Base-by-base conservation (phyloP, 2,329 filamentous ascomycete species). In the Fusarium sp. region DNA sequence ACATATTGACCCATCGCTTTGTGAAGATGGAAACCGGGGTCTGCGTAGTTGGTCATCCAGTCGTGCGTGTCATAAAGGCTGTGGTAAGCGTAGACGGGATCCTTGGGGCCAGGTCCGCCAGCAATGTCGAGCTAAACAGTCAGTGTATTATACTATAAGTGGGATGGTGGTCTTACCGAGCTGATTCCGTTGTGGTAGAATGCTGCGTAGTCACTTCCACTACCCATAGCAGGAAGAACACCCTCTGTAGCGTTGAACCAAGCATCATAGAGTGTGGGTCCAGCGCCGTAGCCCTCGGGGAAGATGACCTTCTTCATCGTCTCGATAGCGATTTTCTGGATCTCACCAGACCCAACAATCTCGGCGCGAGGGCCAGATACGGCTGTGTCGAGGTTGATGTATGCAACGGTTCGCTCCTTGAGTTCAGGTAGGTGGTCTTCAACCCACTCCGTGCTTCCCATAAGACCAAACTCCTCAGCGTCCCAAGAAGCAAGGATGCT, bases 21-120 rank as follows among this genome's bases (percentile, higher is more conserved):
- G 69, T 87, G 85, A 2, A 82, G 80, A 47, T 79, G 74, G 73
- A 85, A 87, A 4, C 82, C 84, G 0, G 84, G 84, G 69, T 87
- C 85, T 8, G 84, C 85, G 60, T 81, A 86, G 0, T 78, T 82
- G 0, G 76, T 70, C 84, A 87, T 86, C 85, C 85, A 87, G 62
- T 83, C 80, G 65, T 84, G 85, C 0, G 32, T 79, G 76, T 70
- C 68, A 18, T 70, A 70, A 3, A 70, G 55, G 10, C 58, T 46
- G 8, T 70, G 68, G 6, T 70, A 70, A 2, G 48, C 46, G 10
- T 70, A 70, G 18, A 70, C 63, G 0, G 68, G 34, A 6, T 70
- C 68, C 18, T 67, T 67, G 1, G 67, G 67, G 0, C 68, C 68
- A 20, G 68, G 67, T 0, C 67, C 68, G 2, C 68, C 68, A 12